Conservation (phyloP, 371 early-diverging fungal genomes). For the Mucor irregularis region DNA sequence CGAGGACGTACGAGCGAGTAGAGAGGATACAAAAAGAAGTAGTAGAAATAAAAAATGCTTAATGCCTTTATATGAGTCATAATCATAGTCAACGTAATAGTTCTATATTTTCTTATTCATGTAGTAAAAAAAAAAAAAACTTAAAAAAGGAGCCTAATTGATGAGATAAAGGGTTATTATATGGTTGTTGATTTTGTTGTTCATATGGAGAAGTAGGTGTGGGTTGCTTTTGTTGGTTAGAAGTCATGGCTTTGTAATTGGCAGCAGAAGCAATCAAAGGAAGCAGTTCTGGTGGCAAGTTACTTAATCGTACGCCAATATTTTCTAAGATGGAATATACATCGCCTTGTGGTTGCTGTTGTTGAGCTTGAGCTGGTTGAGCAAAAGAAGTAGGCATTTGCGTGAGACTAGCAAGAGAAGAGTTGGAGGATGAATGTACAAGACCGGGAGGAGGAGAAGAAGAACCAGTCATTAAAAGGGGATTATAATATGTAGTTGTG, state of each 20-base stretch:
- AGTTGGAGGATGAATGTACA: conserved; percentile 18
- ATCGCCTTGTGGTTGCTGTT: conserved; percentile 2
- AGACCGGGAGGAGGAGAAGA: conserved; percentile 5
- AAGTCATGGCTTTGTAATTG: conserved; percentile 12
- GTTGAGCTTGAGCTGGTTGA: neutral
- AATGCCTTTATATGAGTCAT: no score
- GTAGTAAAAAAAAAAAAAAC: neutral
- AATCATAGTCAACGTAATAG: no score
- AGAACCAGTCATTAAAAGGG: neutral
- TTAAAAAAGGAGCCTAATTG: no score
- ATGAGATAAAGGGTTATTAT: no score
- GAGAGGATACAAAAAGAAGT: conserved; percentile 38
- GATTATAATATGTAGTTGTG: neutral
- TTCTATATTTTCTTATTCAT: no score
- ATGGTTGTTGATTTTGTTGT: no score
- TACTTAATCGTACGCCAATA: conserved; percentile 23
- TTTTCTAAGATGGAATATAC: conserved; percentile 24
- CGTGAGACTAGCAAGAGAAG: conserved; percentile 10
- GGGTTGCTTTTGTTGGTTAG: neutral
- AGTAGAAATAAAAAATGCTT: conserved; percentile 1
- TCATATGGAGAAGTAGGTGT: neutral
- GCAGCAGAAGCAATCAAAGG: conserved; percentile 28
- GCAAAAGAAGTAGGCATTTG: neutral
- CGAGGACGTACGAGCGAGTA: conserved; percentile 51
- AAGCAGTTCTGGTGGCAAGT: conserved; percentile 22